A percentile compares a stretch with the other conserved stretches of the same genome.
Evolutionary conservation across 805 yeast genomes (phyloP).

Genomic region (Candida vaughaniae): DNA sequence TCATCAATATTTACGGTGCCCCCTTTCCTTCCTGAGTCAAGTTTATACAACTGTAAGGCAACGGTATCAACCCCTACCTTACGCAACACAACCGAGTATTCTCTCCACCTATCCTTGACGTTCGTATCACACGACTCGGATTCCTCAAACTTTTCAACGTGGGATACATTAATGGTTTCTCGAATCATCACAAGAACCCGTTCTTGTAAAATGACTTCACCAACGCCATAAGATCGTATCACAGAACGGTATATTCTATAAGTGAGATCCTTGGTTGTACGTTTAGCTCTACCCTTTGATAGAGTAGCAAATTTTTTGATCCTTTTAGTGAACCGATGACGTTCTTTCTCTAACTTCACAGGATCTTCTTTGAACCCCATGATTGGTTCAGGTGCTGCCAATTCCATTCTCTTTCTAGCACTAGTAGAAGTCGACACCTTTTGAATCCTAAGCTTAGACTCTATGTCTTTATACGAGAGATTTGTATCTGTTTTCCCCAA

Average conservation of each 20-base stretch:
- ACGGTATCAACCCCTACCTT: conserved; percentile 52
- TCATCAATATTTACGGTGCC: conserved; percentile 5
- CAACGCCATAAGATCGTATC: conserved; percentile 40
- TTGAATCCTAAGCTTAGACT: neutral
- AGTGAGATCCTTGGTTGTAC: conserved; percentile 18
- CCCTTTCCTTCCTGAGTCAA: conserved; percentile 20
- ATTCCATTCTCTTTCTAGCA: conserved; percentile 4
- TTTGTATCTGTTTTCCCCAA: too few relatives aligned
- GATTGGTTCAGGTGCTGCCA: conserved; percentile 24
- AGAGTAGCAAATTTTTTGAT: conserved; percentile 23
- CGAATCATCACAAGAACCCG: conserved; percentile 68
- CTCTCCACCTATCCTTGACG: conserved; percentile 74
- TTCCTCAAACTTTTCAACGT: conserved; percentile 40
- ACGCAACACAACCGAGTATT: conserved; percentile 70
- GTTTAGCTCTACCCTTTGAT: conserved; percentile 23
- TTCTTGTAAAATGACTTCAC: conserved; percentile 65
- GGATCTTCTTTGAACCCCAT: conserved; percentile 13
- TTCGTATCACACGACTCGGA: conserved; percentile 52
- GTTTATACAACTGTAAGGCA: conserved; percentile 59
- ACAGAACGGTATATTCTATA: conserved; percentile 19
- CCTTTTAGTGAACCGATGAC: conserved; percentile 14
- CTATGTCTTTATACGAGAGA: neutral
- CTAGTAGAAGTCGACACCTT: neutral
- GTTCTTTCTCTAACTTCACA: conserved; percentile 11
- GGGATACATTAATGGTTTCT: conserved; percentile 16